Evolutionary conservation across 768 basidiomycete genomes (phyloP).

Genomic region (Rhodocollybia butyracea): DNA sequence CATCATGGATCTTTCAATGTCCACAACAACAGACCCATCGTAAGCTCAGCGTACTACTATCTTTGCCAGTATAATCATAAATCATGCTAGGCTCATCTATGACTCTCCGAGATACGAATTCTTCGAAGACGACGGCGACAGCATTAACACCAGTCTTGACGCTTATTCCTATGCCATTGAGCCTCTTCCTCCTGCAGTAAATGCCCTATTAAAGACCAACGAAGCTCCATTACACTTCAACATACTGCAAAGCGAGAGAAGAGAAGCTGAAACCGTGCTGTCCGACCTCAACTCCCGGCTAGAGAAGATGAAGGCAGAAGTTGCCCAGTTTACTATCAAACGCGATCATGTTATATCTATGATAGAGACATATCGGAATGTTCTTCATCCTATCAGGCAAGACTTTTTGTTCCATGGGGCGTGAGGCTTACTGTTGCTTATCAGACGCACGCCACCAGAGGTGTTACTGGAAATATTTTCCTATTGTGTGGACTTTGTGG

Average conservation of each 20-base stretch:
- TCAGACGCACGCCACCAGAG: not conserved
- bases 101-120: not conserved
- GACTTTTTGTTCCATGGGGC: no score
- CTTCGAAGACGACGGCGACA: not conserved
- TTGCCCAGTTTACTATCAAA: not conserved
- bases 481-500: not conserved
- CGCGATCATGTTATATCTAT: not conserved
- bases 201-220: not conserved
- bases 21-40: not conserved
- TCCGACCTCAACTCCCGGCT: not conserved
- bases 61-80: not conserved
- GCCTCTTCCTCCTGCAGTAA: not conserved
- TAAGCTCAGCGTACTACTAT: not conserved
- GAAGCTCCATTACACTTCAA: not conserved
- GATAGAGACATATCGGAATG: not conserved
- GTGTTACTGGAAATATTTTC: not conserved
- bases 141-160: not conserved
- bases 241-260: not conserved
- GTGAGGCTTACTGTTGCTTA: no score
- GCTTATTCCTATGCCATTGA: not conserved
- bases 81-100: not conserved
- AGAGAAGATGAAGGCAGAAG: not conserved
- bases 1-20: not conserved
- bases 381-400: constrained; percentile 1
- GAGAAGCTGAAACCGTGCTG: not conserved